Percentiles rank a stretch among this genome's conserved stretches.
Evolutionary conservation across 805 yeast genomes (phyloP).

Genomic region (Kluyveromyces siamensis): DNA sequence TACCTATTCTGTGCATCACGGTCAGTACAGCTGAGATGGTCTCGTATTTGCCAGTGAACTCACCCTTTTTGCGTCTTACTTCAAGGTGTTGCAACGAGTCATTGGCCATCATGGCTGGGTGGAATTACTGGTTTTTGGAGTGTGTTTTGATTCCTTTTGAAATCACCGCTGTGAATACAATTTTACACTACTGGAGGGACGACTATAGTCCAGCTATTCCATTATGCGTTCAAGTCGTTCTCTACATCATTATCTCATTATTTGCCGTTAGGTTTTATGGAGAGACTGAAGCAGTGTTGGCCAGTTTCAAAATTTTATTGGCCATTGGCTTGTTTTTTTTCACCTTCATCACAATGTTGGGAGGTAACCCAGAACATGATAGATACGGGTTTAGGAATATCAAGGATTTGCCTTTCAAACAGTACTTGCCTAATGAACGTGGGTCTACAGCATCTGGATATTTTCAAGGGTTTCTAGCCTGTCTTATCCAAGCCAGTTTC

Average conservation of each 20-base stretch:
- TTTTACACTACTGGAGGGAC: constrained; percentile 73
- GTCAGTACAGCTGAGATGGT: constrained; percentile 73
- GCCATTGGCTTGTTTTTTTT: constrained; percentile 70
- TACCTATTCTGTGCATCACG: constrained; percentile 59
- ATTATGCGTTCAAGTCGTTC: constrained; percentile 51
- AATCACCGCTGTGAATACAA: constrained; percentile 69
- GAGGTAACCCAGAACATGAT: constrained; percentile 73
- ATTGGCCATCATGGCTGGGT: constrained; percentile 64
- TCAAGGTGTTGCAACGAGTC: constrained; percentile 73
- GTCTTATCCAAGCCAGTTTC: constrained; percentile 63
- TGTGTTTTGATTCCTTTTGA: constrained; percentile 78
- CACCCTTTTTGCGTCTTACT: constrained; percentile 69
- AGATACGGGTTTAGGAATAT: constrained; percentile 52
- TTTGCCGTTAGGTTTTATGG: constrained; percentile 73
- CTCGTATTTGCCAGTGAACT: constrained; percentile 62
- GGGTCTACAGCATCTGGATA: constrained; percentile 38
- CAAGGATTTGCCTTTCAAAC: constrained; percentile 46
- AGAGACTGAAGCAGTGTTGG: constrained; percentile 73
- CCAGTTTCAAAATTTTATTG: constrained; percentile 62
- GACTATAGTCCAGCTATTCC: constrained; percentile 68
- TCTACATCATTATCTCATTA: constrained; percentile 56
- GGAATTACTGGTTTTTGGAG: constrained; percentile 71
- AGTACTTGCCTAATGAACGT: constrained; percentile 43
- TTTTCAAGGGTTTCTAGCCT: constrained; percentile 63
- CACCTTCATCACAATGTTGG: constrained; percentile 76